Evolutionary conservation across 257 asterid species (phyloP).

Genomic region (Ilex asprella): DNA sequence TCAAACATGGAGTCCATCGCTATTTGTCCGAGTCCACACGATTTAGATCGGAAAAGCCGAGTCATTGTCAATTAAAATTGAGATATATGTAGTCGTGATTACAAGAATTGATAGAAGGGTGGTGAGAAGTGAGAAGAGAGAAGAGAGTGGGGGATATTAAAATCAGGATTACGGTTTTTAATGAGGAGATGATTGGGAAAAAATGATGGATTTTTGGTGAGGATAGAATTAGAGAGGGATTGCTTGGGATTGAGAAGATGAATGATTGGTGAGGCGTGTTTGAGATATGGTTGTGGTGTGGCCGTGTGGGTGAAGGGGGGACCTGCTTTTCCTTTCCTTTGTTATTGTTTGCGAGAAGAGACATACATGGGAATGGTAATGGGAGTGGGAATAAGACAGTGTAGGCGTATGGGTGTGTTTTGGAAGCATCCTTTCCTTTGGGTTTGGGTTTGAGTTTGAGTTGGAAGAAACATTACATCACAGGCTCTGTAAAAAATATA

Average conservation of each 20-base stretch:
- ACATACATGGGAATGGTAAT: no score
- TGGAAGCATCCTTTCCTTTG: no score
- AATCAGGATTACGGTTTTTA: background rate
- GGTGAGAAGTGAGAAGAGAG: background rate
- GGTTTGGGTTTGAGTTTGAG: no score
- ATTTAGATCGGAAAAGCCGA: constrained; percentile 68
- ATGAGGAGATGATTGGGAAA: background rate
- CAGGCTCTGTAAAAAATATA: no score
- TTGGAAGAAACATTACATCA: no score
- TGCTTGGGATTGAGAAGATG: constrained; percentile 2
- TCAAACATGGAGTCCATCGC: constrained; percentile 16
- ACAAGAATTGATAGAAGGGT: background rate
- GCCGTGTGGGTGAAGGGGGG: background rate
- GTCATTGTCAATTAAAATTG: constrained; percentile 21
- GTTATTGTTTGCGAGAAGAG: constrained; percentile 21
- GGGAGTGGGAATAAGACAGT: background rate
- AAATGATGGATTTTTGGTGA: constrained; percentile 3
- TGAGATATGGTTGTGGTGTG: constrained; percentile 1
- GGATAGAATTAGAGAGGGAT: background rate
- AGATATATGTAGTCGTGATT: background rate
- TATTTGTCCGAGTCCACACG: constrained; percentile 34
- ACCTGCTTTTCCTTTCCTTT: constrained; percentile 35
- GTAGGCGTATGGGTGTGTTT: no score
- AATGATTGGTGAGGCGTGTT: constrained; percentile 13
- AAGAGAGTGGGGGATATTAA: background rate